Base-by-base conservation (phyloP, 2,329 filamentous ascomycete genomes). In the Myriosclerotinia scirpicola region DNA sequence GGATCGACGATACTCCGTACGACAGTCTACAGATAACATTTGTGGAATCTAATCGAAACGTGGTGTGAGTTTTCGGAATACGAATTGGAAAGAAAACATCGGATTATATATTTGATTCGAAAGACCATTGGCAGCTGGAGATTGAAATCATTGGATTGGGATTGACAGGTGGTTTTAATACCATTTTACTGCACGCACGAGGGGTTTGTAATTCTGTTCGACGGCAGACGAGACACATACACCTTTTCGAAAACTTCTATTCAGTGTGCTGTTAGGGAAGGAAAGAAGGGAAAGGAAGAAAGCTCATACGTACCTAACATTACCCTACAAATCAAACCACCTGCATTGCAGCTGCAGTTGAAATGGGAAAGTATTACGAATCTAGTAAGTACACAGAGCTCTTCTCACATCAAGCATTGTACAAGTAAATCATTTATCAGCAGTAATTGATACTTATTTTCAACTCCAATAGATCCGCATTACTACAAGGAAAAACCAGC, bases 401-500 rank as follows among this genome's bases (percentile, higher is more conserved):
- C 53, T 48, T 34, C 15, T 15, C 17, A 40, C 11, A 11, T n/a
- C 48, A n/a, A n/a, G 22, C 15, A 15, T 17, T 40, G 11, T 36
- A 50, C 20, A 9, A 58, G 44, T 1, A 46, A 6, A 34, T 34
- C 30, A 48, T 48, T 59, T 15, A 30, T 38, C 62, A 64, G 36
- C n/a, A 42, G 34, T 22, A 53, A 60, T 17, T 48, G 36, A 63
- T 64, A 20, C 50, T 50, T 20, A 42, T 64, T 36, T 22, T 22
- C 5, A 30, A 20, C 26, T 8, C 30, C 7, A 48, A 65, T 6
- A 65, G 62, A 26, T 44, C 69, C 69, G 48, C 70, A 70, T 56
- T 69, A 71, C 54, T 61, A 63, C 38, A 67, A 69, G 44, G 67
- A 61, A 44, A 59, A 34, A 5, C 14, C 64, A 22, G 38, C 64